Evolutionary conservation across 2,329 filamentous ascomycete genomes (phyloP), one percentile per base, ranked within the genome.

Genomic region (Apiospora sp.): DNA sequence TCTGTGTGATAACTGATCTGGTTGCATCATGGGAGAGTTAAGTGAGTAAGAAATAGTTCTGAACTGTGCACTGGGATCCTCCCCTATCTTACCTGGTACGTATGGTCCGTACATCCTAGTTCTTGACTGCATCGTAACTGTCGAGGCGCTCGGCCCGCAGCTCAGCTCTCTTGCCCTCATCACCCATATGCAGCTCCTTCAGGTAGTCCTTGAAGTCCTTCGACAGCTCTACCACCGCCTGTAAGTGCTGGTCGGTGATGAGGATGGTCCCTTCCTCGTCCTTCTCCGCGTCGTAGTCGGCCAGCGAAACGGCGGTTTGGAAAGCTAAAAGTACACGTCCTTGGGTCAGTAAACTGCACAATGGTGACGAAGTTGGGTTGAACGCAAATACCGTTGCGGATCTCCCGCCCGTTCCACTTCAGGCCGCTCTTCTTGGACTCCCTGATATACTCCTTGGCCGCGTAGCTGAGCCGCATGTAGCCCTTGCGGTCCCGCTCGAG

Each of bases 241-340:
- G 73, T 3, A 81, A 72, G 34, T 82, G 79, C 0, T 77, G 74
- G 24, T 80, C 75, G 5, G 71, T 80, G 2, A 80, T 73, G 3
- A 75, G 27, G 1, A 78, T 74, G 44, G 74, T 79, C 4, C 78
- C 77, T 16, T 78, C 77, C 10, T 78, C 77, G 3, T 76, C 77
- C 34, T 81, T 80, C 16, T 76, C 77, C 12, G 80, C 80, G 37
- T 83, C 82, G 54, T 81, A 68, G 46, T 79, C 79, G 3, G 75
- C 74, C 1, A 82, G 72, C 0, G 80, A 78, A 0, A 82, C 79
- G 0, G 80, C 81, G 0, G 78, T 81, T 71, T 82, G 80, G 46
- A 82, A 79, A 6, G 75, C 75, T 77, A 12, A 7, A 1, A 13
- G 24, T 7, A 58, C 4, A 30, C 24, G 30, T 22, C 2, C 12